phyloP scores from a whole-genome alignment of 805 yeast species.

The Teunomyces funiuensis region DNA sequence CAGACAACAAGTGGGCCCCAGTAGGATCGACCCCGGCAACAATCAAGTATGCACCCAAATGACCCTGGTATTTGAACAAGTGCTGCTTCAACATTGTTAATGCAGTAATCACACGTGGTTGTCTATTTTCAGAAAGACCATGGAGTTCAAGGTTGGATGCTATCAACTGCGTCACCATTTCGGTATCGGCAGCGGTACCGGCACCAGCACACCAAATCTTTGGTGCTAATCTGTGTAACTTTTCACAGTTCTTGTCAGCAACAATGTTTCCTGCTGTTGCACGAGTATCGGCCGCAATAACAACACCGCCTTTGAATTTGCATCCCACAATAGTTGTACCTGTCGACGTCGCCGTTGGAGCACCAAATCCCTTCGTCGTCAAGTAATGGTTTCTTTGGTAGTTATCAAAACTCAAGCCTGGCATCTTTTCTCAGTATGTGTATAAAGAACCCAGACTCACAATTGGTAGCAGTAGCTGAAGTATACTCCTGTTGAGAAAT shows the following conservation, averaged over 20 bases:
- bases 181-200: conserved; percentile 99
- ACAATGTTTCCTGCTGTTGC: conserved; percentile 96
- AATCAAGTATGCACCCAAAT: conserved; percentile 93
- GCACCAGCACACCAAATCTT: conserved; percentile 99
- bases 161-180: conserved; percentile 93
- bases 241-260: conserved; percentile 97
- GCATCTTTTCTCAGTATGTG: conserved; percentile 49
- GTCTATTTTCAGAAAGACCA: conserved; percentile 75
- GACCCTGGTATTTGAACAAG: conserved; percentile 94
- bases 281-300: conserved; percentile 98
- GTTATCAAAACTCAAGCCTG: conserved; percentile 91
- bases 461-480: no score
- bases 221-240: conserved; percentile 86
- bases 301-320: conserved; percentile 89
- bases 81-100: conserved; percentile 93
- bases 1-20: conserved; percentile 88
- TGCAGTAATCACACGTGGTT: conserved; percentile 92
- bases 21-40: conserved; percentile 98
- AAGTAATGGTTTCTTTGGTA: conserved; percentile 83
- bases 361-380: conserved; percentile 66
- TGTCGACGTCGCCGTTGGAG: conserved; percentile 91
- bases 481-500: neutral
- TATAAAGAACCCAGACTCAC: neutral
- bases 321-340: conserved; percentile 99
- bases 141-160: conserved; percentile 90